Evolutionary conservation across 495 filamentous ascomycete species (phyloP).

Genomic region (Penicillium pulvis): DNA sequence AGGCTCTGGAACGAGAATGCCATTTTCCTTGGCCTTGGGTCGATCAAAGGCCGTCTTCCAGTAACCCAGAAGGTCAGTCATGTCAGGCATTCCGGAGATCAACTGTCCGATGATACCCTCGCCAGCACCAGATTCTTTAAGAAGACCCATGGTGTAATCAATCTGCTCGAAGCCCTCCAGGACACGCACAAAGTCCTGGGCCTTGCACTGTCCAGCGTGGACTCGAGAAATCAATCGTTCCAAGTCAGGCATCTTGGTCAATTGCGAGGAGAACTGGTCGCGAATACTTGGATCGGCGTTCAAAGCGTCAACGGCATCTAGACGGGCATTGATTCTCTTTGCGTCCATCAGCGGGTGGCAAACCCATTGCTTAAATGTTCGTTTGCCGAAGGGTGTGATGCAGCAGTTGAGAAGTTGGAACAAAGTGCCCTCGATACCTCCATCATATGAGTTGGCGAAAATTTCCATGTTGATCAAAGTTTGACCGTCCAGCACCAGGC

Average conservation of each 20-base stretch:
- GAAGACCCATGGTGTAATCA: conserved; percentile 81
- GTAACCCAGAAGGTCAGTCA: conserved; percentile 67
- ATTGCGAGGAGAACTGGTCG: conserved; percentile 79
- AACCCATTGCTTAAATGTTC: conserved; percentile 95
- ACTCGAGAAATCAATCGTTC: conserved; percentile 94
- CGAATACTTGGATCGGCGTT: conserved; percentile 78
- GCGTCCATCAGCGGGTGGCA: conserved; percentile 92
- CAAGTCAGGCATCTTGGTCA: conserved; percentile 90
- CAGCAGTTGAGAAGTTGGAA: conserved; percentile 91
- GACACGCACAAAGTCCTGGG: conserved; percentile 90
- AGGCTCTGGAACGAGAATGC: conserved; percentile 79
- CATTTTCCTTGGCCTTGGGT: conserved; percentile 71
- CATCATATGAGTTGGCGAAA: conserved; percentile 92
- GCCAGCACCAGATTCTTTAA: conserved; percentile 67
- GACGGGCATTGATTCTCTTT: conserved; percentile 83
- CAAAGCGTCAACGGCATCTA: conserved; percentile 93
- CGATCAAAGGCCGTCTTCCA: conserved; percentile 97
- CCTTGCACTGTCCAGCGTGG: conserved; percentile 84
- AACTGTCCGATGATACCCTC: conserved; percentile 85
- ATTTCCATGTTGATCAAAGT: conserved; percentile 97
- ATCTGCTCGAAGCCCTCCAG: conserved; percentile 98
- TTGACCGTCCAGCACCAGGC: conserved; percentile 92
- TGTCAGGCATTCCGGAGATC: conserved; percentile 80
- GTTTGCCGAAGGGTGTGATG: conserved; percentile 95
- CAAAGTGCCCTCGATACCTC: conserved; percentile 78